Base-by-base conservation (phyloP, 176 grass and related monocot species). In the Oryza meridionalis region DNA sequence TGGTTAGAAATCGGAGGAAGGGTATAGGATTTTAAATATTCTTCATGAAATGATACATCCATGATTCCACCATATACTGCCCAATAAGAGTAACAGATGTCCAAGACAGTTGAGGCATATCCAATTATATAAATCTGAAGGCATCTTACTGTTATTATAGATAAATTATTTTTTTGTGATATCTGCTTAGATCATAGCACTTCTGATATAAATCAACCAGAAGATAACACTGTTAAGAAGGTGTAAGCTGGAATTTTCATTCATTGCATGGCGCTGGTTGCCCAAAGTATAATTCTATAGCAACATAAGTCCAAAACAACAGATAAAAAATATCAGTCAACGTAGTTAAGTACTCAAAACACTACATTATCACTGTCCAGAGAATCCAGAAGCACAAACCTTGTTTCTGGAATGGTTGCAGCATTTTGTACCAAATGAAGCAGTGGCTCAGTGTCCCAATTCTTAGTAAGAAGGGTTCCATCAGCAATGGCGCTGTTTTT, bases 401-500 rank as follows among this genome's bases (percentile, higher is more conserved):
- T 89, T 84, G 77, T 70, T 64, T 80, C 86, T 43, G 82, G 80
- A 44, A 81, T 73, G 65, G 84, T 85, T 46, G 68, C 27, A 64
- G 37, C 53, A 78, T 37, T 88, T 62, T 77, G 82, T 85, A 85
- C 83, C 89, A 98, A 85, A 50, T 91, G 73, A 77, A 98, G 88
- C 47, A 98, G 85, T 24, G 93, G 91, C 61, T 98, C 96, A 47
- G 84, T 91, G 80, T 98, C 93, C 96, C 96, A 98, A 35, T 95
- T 95, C 88, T 87, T 98, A 43, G 93, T 92, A 87, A 86, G 90
- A 83, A 98, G 65, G 27, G 89, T 98, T 83, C 87, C 93, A 77
- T 98, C 93, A 32, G 77, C 73, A 68, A 82, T 71, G 67, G 91
- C 89, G 64, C 94, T 95, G 77, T 58, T 91, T 44, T 77, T 87